Evolutionary conservation across 352 stramenopile species (phyloP), one percentile per base, ranked within the genome.

Genomic region (Aphanomyces euteiches): DNA sequence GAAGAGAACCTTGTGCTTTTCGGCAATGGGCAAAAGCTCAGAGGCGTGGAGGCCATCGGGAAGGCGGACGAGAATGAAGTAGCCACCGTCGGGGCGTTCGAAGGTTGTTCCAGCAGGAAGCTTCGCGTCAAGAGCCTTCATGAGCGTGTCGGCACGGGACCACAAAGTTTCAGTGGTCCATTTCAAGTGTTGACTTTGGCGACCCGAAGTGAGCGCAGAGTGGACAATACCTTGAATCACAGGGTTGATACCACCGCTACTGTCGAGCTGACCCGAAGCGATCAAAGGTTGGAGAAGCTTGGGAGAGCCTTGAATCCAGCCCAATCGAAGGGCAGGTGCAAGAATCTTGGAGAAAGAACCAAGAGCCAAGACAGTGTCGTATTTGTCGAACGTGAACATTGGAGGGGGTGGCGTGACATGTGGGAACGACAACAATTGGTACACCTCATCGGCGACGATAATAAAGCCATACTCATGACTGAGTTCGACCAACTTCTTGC

Each of bases 271-370:
- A 0, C 59, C 59, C 4, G 59, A 67, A 7, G 59, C 59, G n/a
- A 67, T 56, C 39, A 67, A 48, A 40, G 59, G 76, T 84, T 78
- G 15, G 34, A 94, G 75, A 12, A 92, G 74, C 76, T 84, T 89
- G 39, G 78, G 74, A 48, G 85, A 89, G 66, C 69, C 86, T 70
- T 92, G 84, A 69, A 94, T 89, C 84, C 59, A 67, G 7, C 94
- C 94, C 7, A 96, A 77, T 56, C 94, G 85, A 39, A 98, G 78
- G 43, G 90, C 92, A 34, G 92, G 94, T 38, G 88, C 80, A 34
- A 97, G 85, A 56, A 98, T 98, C 79, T 98, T 98, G n/a, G 92
- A 97, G 66, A 98, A 98, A 66, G 87, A 97, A 21, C 89, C 91
- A 13, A 98, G 79, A 53, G 91, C 95, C 21, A 97, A 73, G 65